Conservation (phyloP, 768 basidiomycete genomes). For the Pisolithus orientalis region DNA sequence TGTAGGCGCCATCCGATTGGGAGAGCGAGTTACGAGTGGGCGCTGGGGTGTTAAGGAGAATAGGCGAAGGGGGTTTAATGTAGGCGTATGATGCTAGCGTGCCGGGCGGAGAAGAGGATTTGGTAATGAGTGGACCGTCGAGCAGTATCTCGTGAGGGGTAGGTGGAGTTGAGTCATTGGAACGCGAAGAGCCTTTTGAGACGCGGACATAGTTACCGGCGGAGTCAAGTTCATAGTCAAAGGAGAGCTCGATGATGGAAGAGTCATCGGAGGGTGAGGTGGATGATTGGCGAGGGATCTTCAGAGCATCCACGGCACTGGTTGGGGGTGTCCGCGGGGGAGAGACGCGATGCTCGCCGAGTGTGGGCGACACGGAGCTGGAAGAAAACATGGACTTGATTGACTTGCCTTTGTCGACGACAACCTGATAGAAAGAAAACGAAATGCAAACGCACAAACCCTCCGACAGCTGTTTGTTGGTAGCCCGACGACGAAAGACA, state of each 20-base stretch:
- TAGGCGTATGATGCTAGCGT: conserved; percentile 13
- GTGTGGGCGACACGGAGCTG: conserved; percentile 22
- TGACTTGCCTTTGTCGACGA: conserved; percentile 8
- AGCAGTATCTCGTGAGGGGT: conserved; percentile 32
- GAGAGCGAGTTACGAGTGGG: conserved; percentile 47
- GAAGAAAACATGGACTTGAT: conserved; percentile 13
- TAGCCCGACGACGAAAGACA: conserved; percentile 5
- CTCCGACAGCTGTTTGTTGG: not conserved
- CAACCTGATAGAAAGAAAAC: not conserved
- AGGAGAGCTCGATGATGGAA: conserved; percentile 41
- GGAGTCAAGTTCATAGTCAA: conserved; percentile 41
- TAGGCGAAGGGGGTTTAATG: conserved; percentile 28
- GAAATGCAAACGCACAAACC: not conserved
- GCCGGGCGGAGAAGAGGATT: conserved; percentile 21
- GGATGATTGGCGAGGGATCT: conserved; percentile 26
- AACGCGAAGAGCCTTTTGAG: conserved; percentile 37
- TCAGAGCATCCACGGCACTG: conserved; percentile 23
- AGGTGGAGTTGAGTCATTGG: conserved; percentile 33
- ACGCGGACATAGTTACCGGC: conserved; percentile 40
- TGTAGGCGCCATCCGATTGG: conserved; percentile 58
- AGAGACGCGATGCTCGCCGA: conserved; percentile 25
- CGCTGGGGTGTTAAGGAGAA: conserved; percentile 32
- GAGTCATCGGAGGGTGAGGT: conserved; percentile 40
- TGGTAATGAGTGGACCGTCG: conserved; percentile 18
- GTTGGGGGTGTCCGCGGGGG: conserved; percentile 26